phyloP scores from a whole-genome alignment of 768 basidiomycete genomes.

The Paxillus rubicundulus region DNA sequence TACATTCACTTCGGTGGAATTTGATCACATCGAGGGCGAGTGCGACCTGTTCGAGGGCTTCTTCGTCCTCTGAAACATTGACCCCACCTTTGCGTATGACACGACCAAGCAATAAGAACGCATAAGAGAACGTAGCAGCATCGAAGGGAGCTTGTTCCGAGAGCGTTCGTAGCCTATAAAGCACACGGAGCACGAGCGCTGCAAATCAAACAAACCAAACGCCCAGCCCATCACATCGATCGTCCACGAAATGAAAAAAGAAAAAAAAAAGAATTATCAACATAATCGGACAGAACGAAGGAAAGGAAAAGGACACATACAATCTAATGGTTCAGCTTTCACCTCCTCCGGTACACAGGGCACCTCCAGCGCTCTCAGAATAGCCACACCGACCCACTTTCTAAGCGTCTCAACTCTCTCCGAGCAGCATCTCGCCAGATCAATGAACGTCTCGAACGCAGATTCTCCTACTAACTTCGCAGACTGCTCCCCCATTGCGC shows the following conservation, averaged over 20 bases:
- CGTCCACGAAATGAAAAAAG: background rate
- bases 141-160: conserved; percentile 84
- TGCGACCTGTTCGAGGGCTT: conserved; percentile 76
- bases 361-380: conserved; percentile 69
- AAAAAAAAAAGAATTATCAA: too few species aligned
- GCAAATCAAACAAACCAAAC: background rate
- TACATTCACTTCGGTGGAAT: conserved; percentile 34
- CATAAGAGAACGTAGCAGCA: conserved; percentile 80
- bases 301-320: conserved; percentile 1
- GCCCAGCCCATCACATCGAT: background rate
- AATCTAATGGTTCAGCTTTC: conserved; percentile 63
- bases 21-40: conserved; percentile 48
- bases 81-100: conserved; percentile 73
- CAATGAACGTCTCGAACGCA: conserved; percentile 75
- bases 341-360: conserved; percentile 69
- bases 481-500: conserved; percentile 54
- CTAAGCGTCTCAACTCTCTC: conserved; percentile 67
- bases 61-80: conserved; percentile 46
- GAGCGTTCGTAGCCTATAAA: conserved; percentile 79
- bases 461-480: conserved; percentile 56
- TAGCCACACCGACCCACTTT: conserved; percentile 79
- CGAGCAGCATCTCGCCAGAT: conserved; percentile 67
- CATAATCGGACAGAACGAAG: background rate
- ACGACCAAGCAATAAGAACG: conserved; percentile 68
- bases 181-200: conserved; percentile 81